These are phyloP conservation scores for Didymella segeticola DNA, from an alignment of 2,329 filamentous ascomycete genomes.

Conservation along the genomic window DNA sequence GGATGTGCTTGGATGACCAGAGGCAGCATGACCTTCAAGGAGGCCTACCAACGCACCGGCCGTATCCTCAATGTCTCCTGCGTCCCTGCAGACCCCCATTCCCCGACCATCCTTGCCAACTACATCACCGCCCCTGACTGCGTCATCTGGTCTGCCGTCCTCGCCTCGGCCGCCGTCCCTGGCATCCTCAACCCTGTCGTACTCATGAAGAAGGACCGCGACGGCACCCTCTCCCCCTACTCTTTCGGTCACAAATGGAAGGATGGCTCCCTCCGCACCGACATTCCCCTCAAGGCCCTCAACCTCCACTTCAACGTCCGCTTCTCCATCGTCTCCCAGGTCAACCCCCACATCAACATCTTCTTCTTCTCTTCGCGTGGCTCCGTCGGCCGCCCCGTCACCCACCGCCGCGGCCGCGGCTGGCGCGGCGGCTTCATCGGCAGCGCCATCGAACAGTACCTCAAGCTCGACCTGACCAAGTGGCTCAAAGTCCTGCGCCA, in stretches of 20 bases:
- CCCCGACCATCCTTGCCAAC: constrained; percentile 89
- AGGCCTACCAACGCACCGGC: constrained; percentile 92
- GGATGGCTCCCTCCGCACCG: constrained; percentile 90
- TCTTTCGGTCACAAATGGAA: constrained; percentile 99
- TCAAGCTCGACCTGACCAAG: constrained; percentile 96
- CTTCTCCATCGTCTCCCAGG: constrained; percentile 86
- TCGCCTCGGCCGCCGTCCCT: constrained; percentile 93
- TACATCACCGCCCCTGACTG: constrained; percentile 95
- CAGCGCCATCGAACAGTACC: constrained; percentile 88
- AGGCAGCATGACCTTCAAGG: constrained; percentile 91
- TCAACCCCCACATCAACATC: constrained; percentile 97
- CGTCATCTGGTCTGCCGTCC: constrained; percentile 95
- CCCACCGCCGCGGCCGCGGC: constrained; percentile 88
- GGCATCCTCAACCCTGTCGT: constrained; percentile 96
- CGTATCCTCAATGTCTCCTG: constrained; percentile 95
- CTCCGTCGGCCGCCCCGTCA: constrained; percentile 89
- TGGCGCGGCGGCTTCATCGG: constrained; percentile 97
- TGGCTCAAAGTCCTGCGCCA: constrained; percentile 96
- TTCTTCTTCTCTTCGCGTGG: constrained; percentile 98
- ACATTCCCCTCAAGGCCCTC: constrained; percentile 91
- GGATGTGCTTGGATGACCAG: constrained; percentile 88
- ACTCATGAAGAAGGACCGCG: constrained; percentile 81
- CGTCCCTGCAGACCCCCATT: constrained; percentile 94
- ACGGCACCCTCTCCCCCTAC: constrained; percentile 83
- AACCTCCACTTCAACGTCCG: constrained; percentile 99